These are phyloP conservation scores for Scutellaria barbata DNA, from an alignment of 257 asterid species.

Conservation along the genomic window DNA sequence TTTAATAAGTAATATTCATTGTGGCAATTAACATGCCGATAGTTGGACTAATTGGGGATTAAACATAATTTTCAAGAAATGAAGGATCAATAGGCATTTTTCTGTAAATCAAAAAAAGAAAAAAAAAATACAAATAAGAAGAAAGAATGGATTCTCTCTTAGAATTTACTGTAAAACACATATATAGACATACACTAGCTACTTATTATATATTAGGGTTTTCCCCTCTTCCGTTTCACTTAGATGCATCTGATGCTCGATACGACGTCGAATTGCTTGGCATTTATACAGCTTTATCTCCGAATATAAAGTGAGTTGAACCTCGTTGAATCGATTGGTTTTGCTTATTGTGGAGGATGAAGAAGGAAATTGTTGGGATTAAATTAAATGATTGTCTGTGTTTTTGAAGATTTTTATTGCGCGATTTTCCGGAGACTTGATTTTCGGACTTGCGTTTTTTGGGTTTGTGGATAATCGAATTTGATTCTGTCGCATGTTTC, in stretches of 20 bases:
- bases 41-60: background rate
- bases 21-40: background rate
- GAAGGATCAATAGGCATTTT: background rate
- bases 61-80: background rate
- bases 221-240: slow-evolving; percentile 13
- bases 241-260: slow-evolving; percentile 23
- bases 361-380: background rate
- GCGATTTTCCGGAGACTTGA: slow-evolving; percentile 4
- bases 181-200: background rate
- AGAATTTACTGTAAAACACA: slow-evolving; percentile 22
- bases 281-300: background rate
- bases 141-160: background rate
- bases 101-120: background rate
- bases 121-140: background rate
- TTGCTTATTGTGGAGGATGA: background rate
- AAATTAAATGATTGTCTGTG: background rate
- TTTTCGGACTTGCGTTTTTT: slow-evolving; percentile 4
- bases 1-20: background rate
- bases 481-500: slow-evolving; percentile 21
- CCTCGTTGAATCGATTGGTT: slow-evolving; percentile 17
- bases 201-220: slow-evolving; percentile 33
- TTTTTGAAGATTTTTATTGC: background rate
- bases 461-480: slow-evolving; percentile 9
- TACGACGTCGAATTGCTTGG: background rate
- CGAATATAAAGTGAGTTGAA: slow-evolving; percentile 11